Percentiles rank a stretch among this genome's conserved stretches.
phyloP scores from a whole-genome alignment of 225 moss, liverwort and hornwort species.

The Polytrichum commune region DNA sequence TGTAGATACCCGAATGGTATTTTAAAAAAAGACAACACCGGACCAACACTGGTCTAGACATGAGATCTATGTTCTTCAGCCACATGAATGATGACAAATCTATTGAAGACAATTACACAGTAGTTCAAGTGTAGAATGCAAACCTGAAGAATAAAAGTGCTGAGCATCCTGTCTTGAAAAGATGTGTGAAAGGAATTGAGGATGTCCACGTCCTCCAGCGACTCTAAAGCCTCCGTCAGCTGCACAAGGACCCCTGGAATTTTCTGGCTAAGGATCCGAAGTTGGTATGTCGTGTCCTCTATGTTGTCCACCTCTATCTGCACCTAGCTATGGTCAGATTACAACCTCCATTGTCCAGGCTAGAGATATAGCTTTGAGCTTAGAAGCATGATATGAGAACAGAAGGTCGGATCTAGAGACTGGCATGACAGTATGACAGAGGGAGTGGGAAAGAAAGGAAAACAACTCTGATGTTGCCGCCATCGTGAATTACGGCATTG shows the following conservation, averaged over 20 bases:
- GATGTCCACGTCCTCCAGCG: conserved; percentile 29
- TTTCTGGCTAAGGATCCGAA: conserved; percentile 39
- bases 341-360: no score
- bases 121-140: neutral
- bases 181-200: conserved; percentile 39
- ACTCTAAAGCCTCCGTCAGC: conserved; percentile 40
- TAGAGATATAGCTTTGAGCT: neutral
- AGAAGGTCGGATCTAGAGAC: neutral
- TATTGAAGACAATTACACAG: no score
- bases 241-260: conserved; percentile 40
- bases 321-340: conserved; percentile 2
- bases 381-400: neutral
- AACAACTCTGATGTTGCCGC: no score
- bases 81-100: no score
- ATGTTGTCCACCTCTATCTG: conserved; percentile 44
- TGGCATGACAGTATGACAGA: neutral
- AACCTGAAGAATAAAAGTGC: conserved; percentile 49
- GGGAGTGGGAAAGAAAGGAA: no score
- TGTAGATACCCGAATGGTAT: no score
- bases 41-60: no score
- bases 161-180: conserved; percentile 51
- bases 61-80: no score
- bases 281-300: conserved; percentile 35
- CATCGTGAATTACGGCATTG: no score
- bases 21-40: no score